phyloP scores from a whole-genome alignment of 805 yeast species.

The Ogataea ramenticola region DNA sequence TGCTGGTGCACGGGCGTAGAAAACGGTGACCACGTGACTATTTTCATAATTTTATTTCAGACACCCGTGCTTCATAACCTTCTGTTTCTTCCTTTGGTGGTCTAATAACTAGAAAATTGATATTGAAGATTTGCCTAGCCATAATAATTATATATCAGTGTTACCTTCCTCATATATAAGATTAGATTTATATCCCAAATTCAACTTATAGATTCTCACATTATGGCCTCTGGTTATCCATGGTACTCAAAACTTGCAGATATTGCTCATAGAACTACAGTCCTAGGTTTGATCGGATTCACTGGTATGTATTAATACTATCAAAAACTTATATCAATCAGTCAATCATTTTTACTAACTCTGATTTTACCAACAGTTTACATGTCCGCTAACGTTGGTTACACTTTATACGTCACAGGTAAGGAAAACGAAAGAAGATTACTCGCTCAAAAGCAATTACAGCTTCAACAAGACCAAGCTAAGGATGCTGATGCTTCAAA shows the following conservation, averaged over 20 bases:
- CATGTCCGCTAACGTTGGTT: slow-evolving; percentile 44
- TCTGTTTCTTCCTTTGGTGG: background rate
- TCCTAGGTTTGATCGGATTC: slow-evolving; percentile 54
- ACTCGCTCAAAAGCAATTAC: slow-evolving; percentile 23
- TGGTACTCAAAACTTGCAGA: slow-evolving; percentile 75
- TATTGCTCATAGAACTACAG: slow-evolving; percentile 65
- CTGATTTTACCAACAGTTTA: slow-evolving; percentile 22
- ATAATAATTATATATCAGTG: too few relatives aligned
- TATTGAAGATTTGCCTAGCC: too few relatives aligned
- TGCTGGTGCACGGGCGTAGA: background rate
- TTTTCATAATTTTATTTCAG: too few relatives aligned
- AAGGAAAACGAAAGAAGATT: slow-evolving; percentile 40
- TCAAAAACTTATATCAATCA: too few relatives aligned
- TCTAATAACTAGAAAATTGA: too few relatives aligned
- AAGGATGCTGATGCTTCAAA: slow-evolving; percentile 15
- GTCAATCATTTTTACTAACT: background rate
- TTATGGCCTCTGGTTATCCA: slow-evolving; percentile 48
- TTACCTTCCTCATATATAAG: too few relatives aligned
- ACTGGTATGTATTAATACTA: slow-evolving; percentile 13
- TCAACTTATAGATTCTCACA: background rate
- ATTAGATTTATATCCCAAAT: background rate
- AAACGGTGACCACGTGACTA: too few relatives aligned
- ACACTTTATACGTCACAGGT: slow-evolving; percentile 46
- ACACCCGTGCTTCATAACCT: background rate
- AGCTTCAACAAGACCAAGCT: slow-evolving; percentile 6